Evolutionary conservation across 1,139 yeast genomes (phyloP), one percentile per base, ranked within the genome.

Genomic region (Meyerozyma sp.): DNA sequence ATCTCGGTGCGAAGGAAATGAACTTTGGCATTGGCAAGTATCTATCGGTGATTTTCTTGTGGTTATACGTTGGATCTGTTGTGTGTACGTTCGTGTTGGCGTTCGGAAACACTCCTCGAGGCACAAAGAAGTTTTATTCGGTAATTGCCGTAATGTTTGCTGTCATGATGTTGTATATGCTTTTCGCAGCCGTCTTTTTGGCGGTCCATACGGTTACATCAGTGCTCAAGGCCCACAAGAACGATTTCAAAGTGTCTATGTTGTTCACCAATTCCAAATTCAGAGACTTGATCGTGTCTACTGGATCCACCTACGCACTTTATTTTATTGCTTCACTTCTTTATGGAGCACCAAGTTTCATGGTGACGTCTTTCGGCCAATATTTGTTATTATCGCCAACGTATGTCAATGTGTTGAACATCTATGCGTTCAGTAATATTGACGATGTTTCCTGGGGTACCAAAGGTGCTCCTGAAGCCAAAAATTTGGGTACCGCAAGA

Each of bases 381-480:
- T 86, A 86, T 57, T 65, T 86, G 44, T 65, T 86, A 46, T 65
- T 86, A 46, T 80, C 88, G 39, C 95, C 95, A 1, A 76, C 87
- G 1, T 86, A 86, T 62, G 79, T 84, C 61, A 86, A 86, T 57
- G 85, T 86, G 42, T 71, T 86, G 56, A 86, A 85, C 57, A 89
- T 86, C 46, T 86, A 86, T 60, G 88, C 94, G 6, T 86, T 86
- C 62, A 85, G 94, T 70, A 86, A 86, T 59, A 84, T 85, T 53
- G 91, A 86, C 62, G 95, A 86, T 64, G 83, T 86, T 42, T 82
- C 93, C 0, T 86, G 95, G 95, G 95, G 95, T 58, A 86, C 93
- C 23, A 84, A 86, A 61, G 91, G 89, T 25, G 86, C 76, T 44
- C 79, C 79, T 27, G 70, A 68, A 36, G 79, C 80, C 45, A 73